Evolutionary conservation across 148 eudicot species (phyloP).

Genomic region (Chenopodium formosanum): DNA sequence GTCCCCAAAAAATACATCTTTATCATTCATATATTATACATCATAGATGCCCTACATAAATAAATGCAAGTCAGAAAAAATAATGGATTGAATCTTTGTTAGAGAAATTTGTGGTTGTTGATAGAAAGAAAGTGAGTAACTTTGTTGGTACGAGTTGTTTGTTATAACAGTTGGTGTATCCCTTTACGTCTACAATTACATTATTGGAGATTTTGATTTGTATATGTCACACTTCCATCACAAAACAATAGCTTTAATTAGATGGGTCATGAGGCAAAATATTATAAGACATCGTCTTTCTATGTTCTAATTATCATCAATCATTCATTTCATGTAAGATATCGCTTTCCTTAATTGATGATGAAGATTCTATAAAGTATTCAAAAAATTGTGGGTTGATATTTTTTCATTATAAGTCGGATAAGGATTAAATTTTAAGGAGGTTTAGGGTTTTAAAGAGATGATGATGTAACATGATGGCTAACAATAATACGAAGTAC

Average conservation of each 20-base stretch:
- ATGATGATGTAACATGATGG: no score
- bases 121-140: background rate
- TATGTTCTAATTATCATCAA: no score
- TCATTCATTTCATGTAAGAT: no score
- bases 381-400: no score
- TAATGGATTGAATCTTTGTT: constrained; percentile 1
- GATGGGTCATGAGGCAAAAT: background rate
- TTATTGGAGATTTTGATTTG: background rate
- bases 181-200: background rate
- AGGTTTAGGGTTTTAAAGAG: no score
- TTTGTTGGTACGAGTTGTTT: constrained; percentile 4
- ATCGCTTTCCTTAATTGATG: no score
- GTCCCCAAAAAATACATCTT: background rate
- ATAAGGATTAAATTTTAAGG: no score
- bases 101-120: constrained; percentile 3
- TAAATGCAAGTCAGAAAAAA: background rate
- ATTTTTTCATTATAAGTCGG: no score
- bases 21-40: background rate
- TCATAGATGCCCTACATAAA: constrained; percentile 4
- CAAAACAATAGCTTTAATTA: background rate
- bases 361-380: no score
- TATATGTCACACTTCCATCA: background rate
- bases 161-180: constrained; percentile 2
- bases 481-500: no score
- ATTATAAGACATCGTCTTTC: no score